These are phyloP conservation scores for Trifolium fragiferum DNA, from an alignment of 306 rosid genomes.

Conservation along the genomic window DNA sequence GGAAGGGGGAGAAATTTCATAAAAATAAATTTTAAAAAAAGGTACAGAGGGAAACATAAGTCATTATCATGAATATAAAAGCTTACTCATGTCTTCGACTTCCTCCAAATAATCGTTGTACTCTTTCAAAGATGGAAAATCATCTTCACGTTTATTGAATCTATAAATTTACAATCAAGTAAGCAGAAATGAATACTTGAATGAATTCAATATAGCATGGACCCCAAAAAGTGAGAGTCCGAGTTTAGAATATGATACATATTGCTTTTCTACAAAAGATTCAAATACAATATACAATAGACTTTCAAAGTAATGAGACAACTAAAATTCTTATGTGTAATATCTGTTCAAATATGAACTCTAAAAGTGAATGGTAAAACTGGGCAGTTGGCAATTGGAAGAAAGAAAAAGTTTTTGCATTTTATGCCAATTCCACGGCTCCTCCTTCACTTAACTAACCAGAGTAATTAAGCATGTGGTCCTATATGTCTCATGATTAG, in stretches of 20 bases:
- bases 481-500: not conserved
- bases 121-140: slow-evolving; percentile 75
- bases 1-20: not conserved
- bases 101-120: slow-evolving; percentile 96
- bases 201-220: slow-evolving; percentile 33
- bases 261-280: slow-evolving; percentile 1
- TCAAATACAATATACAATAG: not conserved
- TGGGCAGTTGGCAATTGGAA: not conserved
- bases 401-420: not conserved
- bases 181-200: slow-evolving; percentile 27
- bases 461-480: not conserved
- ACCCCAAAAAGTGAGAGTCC: not conserved
- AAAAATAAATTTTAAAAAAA: slow-evolving; percentile 36
- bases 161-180: slow-evolving; percentile 43
- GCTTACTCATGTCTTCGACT: slow-evolving; percentile 93
- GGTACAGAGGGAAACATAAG: slow-evolving; percentile 14
- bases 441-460: not conserved
- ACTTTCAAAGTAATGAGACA: slow-evolving; percentile 14
- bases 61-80: not conserved
- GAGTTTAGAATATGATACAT: slow-evolving; percentile 25
- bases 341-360: slow-evolving; percentile 18
- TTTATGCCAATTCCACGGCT: not conserved
- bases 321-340: not conserved
- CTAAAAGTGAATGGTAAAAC: not conserved
- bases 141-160: slow-evolving; percentile 91